Evolutionary conservation across 78 protist species (phyloP).

Genomic region (Emiliania huxleyi): DNA sequence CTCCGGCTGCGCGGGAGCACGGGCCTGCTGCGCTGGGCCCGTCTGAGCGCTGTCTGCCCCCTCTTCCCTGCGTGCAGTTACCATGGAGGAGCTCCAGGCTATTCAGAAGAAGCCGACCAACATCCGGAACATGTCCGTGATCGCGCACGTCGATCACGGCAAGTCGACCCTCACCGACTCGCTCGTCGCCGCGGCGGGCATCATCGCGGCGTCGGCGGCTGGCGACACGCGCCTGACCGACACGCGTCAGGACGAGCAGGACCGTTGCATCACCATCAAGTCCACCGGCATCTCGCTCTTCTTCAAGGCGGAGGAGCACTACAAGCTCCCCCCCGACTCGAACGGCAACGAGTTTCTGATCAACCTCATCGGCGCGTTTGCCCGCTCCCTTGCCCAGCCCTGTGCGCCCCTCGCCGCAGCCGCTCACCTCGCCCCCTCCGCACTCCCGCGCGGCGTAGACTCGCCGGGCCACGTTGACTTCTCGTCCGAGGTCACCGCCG

Average conservation of each 20-base stretch:
- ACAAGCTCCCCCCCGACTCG: slow-evolving; percentile 52
- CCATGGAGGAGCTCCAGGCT: slow-evolving; percentile 73
- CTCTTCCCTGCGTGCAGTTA: background rate
- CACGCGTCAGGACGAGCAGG: slow-evolving; percentile 96
- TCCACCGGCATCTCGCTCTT: slow-evolving; percentile 95
- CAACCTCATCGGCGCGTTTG: slow-evolving; percentile 94
- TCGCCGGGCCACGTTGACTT: slow-evolving; percentile 96
- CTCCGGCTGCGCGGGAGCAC: too few relatives aligned
- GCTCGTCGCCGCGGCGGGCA: slow-evolving; percentile 96
- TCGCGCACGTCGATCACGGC: slow-evolving; percentile 96
- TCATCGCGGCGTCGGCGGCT: slow-evolving; percentile 87
- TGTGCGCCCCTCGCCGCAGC: background rate
- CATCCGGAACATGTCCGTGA: slow-evolving; percentile 96
- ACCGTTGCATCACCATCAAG: slow-evolving; percentile 99
- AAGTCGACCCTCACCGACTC: slow-evolving; percentile 99
- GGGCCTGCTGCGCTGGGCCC: too few relatives aligned
- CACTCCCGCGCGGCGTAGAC: background rate
- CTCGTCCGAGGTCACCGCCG: slow-evolving; percentile 98
- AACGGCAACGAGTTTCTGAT: slow-evolving; percentile 79
- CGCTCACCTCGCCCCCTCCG: background rate
- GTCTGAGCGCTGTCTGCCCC: too few relatives aligned
- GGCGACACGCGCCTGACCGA: slow-evolving; percentile 96
- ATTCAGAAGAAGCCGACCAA: slow-evolving; percentile 86
- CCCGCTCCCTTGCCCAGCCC: background rate
- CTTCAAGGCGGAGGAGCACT: slow-evolving; percentile 60